Evolutionary conservation across 1,284 basidiomycete genomes (phyloP).

Genomic region (Leccinum subatratum): DNA sequence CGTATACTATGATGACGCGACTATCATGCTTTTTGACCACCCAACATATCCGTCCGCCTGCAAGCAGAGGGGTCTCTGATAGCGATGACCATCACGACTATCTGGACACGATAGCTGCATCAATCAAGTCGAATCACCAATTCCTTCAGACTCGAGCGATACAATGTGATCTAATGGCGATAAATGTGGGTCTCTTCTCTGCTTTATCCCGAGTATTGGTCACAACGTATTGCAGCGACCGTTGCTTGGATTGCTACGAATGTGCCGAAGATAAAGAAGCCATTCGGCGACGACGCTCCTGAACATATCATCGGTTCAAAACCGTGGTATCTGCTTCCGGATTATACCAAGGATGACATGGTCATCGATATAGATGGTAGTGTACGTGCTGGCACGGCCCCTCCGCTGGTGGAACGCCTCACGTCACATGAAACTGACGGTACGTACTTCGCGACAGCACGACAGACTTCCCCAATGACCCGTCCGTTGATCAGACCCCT

Average conservation of each 20-base stretch:
- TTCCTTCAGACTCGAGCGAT: constrained; percentile 41
- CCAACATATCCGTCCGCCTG: constrained; percentile 47
- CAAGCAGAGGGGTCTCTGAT: constrained; percentile 35
- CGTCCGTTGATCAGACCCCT: constrained; percentile 55
- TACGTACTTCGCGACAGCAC: constrained; percentile 34
- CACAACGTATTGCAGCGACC: constrained; percentile 20
- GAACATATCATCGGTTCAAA: constrained; percentile 51
- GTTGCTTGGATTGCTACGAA: constrained; percentile 35
- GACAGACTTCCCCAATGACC: constrained; percentile 2
- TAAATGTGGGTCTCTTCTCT: constrained; percentile 33
- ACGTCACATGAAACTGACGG: constrained; percentile 86
- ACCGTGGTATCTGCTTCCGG: constrained; percentile 84
- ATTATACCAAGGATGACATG: constrained; percentile 78
- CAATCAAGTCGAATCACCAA: constrained; percentile 50
- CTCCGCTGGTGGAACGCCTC: constrained; percentile 81
- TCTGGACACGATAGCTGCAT: constrained; percentile 45
- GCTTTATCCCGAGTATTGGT: constrained; percentile 5
- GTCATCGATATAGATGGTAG: constrained; percentile 78
- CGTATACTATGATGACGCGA: constrained; percentile 70
- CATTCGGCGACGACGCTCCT: constrained; percentile 72
- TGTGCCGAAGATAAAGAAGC: constrained; percentile 61
- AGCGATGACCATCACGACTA: constrained; percentile 41
- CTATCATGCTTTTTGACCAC: constrained; percentile 50
- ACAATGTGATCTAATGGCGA: constrained; percentile 30
- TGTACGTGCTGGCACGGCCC: constrained; percentile 83